A percentile compares a stretch with the other conserved stretches of the same genome.
phyloP scores from a whole-genome alignment of 306 rosid genomes.

The Echinosophora koreensis region DNA sequence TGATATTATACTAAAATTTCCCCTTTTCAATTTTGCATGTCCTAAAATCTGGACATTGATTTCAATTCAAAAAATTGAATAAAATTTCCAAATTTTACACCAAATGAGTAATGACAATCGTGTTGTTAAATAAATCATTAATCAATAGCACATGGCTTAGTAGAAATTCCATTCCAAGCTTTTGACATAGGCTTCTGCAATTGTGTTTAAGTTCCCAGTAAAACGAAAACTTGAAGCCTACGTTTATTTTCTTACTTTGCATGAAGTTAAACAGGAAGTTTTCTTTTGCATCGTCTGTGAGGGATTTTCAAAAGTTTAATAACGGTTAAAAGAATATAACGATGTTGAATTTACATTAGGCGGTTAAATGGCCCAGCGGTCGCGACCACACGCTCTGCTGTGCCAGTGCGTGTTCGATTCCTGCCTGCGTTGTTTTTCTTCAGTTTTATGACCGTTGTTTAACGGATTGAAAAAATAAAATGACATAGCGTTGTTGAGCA shows the following conservation, averaged over 20 bases:
- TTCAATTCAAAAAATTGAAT: neutral
- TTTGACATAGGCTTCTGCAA: neutral
- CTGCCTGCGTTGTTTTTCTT: too few species aligned
- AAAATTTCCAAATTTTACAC: neutral
- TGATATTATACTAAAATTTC: conserved; percentile 11
- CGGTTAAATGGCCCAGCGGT: too few species aligned
- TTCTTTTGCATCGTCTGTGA: neutral
- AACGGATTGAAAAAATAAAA: too few species aligned
- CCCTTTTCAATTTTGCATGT: neutral
- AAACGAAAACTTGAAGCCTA: neutral
- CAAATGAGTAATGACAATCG: neutral
- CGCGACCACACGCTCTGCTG: too few species aligned
- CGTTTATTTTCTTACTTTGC: too few species aligned
- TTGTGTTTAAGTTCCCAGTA: neutral
- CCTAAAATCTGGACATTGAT: neutral
- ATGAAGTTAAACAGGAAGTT: neutral
- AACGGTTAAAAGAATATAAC: too few species aligned
- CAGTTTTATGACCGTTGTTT: too few species aligned
- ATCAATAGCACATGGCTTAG: neutral
- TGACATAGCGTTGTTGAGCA: too few species aligned
- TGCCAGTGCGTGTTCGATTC: too few species aligned
- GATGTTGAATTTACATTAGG: too few species aligned
- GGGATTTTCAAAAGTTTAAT: too few species aligned
- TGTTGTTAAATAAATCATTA: neutral
- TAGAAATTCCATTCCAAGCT: neutral